Evolutionary conservation across 768 basidiomycete species (phyloP), one percentile per base, ranked within the genome.

Genomic region (Albatrellus ellisii): DNA sequence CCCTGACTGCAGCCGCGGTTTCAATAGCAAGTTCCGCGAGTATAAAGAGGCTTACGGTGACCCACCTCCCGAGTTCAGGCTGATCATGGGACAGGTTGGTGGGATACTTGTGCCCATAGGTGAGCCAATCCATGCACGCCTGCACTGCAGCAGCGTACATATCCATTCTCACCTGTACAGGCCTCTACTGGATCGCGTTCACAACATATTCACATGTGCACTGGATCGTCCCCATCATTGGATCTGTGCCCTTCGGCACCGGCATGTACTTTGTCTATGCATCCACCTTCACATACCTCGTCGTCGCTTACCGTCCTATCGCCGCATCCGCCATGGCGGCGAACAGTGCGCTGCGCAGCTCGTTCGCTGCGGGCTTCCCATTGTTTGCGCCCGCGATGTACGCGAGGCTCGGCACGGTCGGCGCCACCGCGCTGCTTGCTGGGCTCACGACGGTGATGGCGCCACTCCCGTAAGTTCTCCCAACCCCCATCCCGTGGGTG

Each of bases 181-280:
- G 67, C 11, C 60, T 77, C 1, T 72, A 72, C 56, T 67, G 69
- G 59, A 65, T 77, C 41, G 74, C 74, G 2, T 73, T 73, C 47
- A 74, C 73, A 1, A 70, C 68, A 2, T 69, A 70, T 54, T 46
- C 52, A 3, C 52, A 54, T 6, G 65, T 74, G 0, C 69, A 66
- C 43, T 70, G 68, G 69, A 66, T 66, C 42, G 63, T 59, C 6
- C 68, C 68, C 11, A 63, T 72, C 47, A 53, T 72, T 44, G 63
- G 58, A 5, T 64, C 68, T 1, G 45, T 61, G 4, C 69, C 64
- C 4, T 70, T 76, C 45, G 73, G 74, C 20, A 61, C 70, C 1
- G 82, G 78, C 4, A 59, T 70, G 31, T 61, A 67, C 52, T 83
- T 73, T 48, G 73, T 76, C 32, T 88, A 80, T 60, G 76, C 77